A percentile compares a stretch with the other conserved stretches of the same genome.
phyloP scores from a whole-genome alignment of 352 stramenopile species.

The Pythium aquatile region DNA sequence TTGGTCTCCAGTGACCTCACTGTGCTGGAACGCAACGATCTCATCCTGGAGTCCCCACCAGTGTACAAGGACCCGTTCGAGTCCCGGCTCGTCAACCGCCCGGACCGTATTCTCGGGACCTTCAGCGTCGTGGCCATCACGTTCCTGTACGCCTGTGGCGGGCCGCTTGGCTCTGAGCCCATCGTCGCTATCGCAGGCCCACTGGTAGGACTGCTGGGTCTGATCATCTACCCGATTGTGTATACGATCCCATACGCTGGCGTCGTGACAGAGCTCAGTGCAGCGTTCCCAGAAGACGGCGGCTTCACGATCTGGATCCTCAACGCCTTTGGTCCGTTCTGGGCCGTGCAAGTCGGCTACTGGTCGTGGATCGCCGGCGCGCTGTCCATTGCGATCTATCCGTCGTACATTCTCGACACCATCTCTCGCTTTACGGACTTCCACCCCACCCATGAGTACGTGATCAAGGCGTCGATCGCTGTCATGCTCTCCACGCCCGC shows the following conservation, averaged over 20 bases:
- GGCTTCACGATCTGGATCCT: slow-evolving; percentile 70
- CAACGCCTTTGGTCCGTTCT: slow-evolving; percentile 74
- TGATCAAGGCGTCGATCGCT: slow-evolving; percentile 26
- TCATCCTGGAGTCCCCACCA: slow-evolving; percentile 14
- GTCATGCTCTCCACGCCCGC: slow-evolving; percentile 16
- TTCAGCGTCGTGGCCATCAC: slow-evolving; percentile 38
- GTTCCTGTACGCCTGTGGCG: slow-evolving; percentile 49
- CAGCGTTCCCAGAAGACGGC: slow-evolving; percentile 72
- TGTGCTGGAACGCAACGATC: slow-evolving; percentile 7
- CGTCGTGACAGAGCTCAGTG: slow-evolving; percentile 65
- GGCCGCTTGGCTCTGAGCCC: slow-evolving; percentile 51
- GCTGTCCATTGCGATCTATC: slow-evolving; percentile 52
- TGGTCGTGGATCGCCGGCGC: slow-evolving; percentile 71
- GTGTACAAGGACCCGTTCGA: slow-evolving; percentile 8
- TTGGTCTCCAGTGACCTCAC: slow-evolving; percentile 19
- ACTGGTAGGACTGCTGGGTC: slow-evolving; percentile 42
- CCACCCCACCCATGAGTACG: not conserved
- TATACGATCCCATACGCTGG: slow-evolving; percentile 57
- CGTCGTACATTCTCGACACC: slow-evolving; percentile 37
- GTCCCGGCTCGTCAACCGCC: not conserved
- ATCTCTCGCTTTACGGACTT: not conserved
- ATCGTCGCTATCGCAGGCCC: slow-evolving; percentile 60
- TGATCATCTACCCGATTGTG: slow-evolving; percentile 61
- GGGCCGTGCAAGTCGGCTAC: slow-evolving; percentile 78
- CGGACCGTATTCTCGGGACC: slow-evolving; percentile 25